Percentiles rank a stretch among this genome's conserved stretches.
Conservation (phyloP, 208 protist genomes). For the Wallacemonas rigidus region DNA sequence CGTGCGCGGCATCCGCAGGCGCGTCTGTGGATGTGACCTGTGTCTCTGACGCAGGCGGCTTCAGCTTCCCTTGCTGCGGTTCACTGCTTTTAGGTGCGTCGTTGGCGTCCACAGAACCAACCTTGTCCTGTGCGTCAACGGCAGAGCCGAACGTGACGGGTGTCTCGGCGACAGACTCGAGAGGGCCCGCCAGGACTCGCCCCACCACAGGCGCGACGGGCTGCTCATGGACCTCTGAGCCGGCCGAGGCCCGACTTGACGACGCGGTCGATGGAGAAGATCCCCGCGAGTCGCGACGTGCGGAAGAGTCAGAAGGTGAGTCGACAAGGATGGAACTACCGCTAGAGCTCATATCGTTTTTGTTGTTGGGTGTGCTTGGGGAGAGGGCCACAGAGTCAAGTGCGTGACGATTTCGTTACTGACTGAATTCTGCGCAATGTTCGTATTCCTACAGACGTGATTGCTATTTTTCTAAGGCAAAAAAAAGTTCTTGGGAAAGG, state of each 20-base stretch:
- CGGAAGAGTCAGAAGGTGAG: neutral
- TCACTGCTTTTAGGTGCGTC: too few species aligned
- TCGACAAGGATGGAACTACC: neutral
- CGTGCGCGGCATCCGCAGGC: neutral
- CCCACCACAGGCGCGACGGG: too few species aligned
- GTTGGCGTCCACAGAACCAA: neutral
- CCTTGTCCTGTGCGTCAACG: neutral
- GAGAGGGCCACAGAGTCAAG: too few species aligned
- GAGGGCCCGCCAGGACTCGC: too few species aligned
- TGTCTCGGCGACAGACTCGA: neutral
- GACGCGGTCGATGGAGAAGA: neutral
- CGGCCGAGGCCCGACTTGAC: neutral
- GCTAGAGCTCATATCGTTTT: neutral
- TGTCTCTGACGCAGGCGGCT: neutral
- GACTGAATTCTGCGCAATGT: neutral
- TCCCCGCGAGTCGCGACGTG: neutral
- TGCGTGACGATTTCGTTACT: too few species aligned
- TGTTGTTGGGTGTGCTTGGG: too few species aligned
- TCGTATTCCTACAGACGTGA: neutral
- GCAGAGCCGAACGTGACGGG: neutral
- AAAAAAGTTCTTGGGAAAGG: too few species aligned
- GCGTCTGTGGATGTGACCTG: neutral
- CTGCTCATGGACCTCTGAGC: neutral
- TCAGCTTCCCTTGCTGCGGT: too few species aligned
- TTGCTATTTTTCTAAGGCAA: too few species aligned